phyloP scores from a whole-genome alignment of 2,329 filamentous ascomycete genomes.

The Clonostachys byssicola region DNA sequence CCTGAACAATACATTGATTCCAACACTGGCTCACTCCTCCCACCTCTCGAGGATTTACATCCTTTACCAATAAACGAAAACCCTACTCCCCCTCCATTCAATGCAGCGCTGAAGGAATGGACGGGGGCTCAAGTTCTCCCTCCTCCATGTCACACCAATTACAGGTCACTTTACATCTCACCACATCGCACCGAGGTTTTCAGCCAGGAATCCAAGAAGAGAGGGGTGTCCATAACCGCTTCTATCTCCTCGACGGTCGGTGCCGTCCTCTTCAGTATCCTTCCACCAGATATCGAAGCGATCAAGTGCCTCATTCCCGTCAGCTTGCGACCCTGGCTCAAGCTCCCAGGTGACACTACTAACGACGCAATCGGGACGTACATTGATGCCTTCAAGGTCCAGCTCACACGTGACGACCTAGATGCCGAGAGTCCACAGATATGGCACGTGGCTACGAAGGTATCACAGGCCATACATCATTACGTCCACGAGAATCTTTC shows the following conservation, averaged over 20 bases:
- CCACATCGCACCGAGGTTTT: conserved; percentile 2
- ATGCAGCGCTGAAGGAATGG: conserved; percentile 26
- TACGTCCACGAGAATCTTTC: conserved; percentile 6
- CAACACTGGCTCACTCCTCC: conserved; percentile 20
- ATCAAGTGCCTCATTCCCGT: conserved; percentile 9
- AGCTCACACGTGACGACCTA: conserved; percentile 1
- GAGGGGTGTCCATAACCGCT: conserved; percentile 5
- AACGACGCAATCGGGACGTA: conserved; percentile 6
- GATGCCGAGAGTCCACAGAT: too few relatives aligned
- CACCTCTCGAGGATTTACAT: conserved; percentile 32
- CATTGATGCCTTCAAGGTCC: conserved; percentile 6
- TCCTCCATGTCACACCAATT: conserved; percentile 8
- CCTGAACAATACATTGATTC: not conserved
- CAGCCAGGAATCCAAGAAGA: conserved; percentile 5
- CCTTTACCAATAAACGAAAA: conserved; percentile 24
- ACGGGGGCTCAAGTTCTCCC: conserved; percentile 24
- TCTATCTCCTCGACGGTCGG: conserved; percentile 7
- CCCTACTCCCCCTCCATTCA: conserved; percentile 20
- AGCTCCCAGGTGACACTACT: conserved; percentile 3
- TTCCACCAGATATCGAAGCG: conserved; percentile 5
- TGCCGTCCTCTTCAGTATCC: conserved; percentile 4
- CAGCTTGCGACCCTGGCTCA: conserved; percentile 7
- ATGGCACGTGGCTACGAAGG: too few relatives aligned
- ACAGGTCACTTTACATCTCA: conserved; percentile 6
- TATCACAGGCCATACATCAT: not conserved